These are phyloP conservation scores for Phytophthora hibernalis DNA, from an alignment of 352 stramenopile species.

Conservation along the genomic window DNA sequence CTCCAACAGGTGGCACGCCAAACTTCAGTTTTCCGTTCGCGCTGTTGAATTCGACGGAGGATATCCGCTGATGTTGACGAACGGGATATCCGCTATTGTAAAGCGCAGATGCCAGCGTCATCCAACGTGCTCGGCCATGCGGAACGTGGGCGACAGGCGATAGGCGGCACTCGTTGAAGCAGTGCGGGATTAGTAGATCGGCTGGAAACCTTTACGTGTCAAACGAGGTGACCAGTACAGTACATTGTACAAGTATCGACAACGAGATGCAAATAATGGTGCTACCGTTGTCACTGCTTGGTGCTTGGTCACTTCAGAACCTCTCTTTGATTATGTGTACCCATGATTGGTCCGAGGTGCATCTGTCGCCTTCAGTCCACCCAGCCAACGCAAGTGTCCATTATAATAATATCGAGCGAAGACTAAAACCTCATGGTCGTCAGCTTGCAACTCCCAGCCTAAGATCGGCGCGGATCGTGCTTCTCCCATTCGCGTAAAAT, in stretches of 20 bases:
- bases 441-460: constrained; percentile 9
- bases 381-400: neutral
- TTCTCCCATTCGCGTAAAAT: constrained; percentile 21
- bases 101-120: constrained; percentile 10
- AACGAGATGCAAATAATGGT: too few species aligned
- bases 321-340: constrained; percentile 16
- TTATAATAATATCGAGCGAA: neutral
- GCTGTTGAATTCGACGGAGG: too few species aligned
- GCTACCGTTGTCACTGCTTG: neutral
- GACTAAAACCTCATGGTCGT: neutral
- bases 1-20: too few species aligned
- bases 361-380: neutral
- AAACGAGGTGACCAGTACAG: constrained; percentile 1
- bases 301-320: neutral
- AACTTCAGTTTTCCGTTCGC: too few species aligned
- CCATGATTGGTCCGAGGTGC: constrained; percentile 25
- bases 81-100: too few species aligned
- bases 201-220: constrained; percentile 5
- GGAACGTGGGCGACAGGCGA: constrained; percentile 14
- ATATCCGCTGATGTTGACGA: too few species aligned
- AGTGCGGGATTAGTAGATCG: constrained; percentile 18
- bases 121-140: constrained; percentile 19
- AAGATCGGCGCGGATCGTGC: constrained; percentile 21
- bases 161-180: constrained; percentile 19
- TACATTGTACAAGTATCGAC: too few species aligned